These are phyloP conservation scores for Castanea crenata DNA, from an alignment of 306 rosid genomes.

Conservation along the genomic window DNA sequence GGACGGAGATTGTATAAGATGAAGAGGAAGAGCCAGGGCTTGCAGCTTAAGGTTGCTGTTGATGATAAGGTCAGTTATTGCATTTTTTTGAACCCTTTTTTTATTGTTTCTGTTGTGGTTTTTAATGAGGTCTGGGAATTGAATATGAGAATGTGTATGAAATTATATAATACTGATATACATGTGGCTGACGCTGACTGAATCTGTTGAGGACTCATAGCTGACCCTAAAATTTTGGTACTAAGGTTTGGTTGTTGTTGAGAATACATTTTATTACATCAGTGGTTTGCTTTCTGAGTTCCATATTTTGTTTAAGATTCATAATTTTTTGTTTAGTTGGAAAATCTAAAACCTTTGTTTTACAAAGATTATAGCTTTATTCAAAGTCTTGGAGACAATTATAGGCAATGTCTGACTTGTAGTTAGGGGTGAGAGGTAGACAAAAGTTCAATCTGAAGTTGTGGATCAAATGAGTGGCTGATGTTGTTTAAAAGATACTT, in stretches of 20 bases:
- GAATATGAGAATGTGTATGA: neutral
- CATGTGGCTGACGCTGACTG: no score
- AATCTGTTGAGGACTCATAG: neutral
- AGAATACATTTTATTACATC: no score
- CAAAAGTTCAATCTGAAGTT: neutral
- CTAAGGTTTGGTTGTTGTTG: no score
- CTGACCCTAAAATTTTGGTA: no score
- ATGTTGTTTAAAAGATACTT: neutral
- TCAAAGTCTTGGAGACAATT: neutral
- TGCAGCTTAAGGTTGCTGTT: slow-evolving; percentile 79
- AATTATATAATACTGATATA: neutral
- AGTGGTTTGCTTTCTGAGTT: neutral
- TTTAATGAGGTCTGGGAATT: neutral
- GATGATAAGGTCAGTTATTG: slow-evolving; percentile 82
- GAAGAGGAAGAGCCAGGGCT: slow-evolving; percentile 69
- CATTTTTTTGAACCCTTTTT: neutral
- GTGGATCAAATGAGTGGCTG: neutral
- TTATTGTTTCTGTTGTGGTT: neutral
- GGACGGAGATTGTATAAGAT: slow-evolving; percentile 71
- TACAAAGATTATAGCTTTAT: no score
- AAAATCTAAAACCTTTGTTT: no score
- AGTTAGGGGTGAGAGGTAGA: neutral
- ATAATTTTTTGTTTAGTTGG: neutral
- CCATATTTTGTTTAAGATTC: neutral
- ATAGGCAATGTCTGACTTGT: neutral